A percentile compares a stretch with the other conserved stretches of the same genome.
Conservation (phyloP, 768 basidiomycete species). For the Tulasnella sp. region DNA sequence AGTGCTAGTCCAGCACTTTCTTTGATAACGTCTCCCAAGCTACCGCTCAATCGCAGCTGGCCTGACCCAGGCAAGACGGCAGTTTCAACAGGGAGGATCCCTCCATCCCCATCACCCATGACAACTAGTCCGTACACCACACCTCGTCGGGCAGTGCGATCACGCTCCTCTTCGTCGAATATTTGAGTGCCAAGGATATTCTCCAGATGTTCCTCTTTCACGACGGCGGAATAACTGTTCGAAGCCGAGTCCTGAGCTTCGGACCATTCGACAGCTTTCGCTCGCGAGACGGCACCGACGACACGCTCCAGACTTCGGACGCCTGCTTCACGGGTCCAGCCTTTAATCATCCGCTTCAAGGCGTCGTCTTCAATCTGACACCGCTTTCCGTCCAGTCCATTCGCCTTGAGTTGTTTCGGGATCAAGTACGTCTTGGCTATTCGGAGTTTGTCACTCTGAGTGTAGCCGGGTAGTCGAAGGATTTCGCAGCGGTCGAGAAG, state of each 20-base stretch:
- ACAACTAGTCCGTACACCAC: constrained; percentile 81
- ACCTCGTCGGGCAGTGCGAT: constrained; percentile 60
- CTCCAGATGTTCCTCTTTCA: constrained; percentile 67
- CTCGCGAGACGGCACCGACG: constrained; percentile 78
- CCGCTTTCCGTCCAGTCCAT: constrained; percentile 48
- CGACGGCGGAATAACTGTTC: constrained; percentile 41
- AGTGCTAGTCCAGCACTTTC: constrained; percentile 84
- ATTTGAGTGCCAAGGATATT: constrained; percentile 68
- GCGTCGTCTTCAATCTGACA: constrained; percentile 59
- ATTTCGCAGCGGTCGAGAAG: constrained; percentile 84
- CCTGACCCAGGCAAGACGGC: constrained; percentile 67
- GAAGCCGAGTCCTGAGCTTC: constrained; percentile 31
- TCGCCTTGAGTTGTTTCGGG: constrained; percentile 75
- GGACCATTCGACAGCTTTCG: constrained; percentile 87
- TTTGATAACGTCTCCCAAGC: constrained; percentile 76
- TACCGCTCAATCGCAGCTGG: constrained; percentile 65
- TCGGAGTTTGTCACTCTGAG: constrained; percentile 82
- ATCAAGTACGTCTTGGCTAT: constrained; percentile 81
- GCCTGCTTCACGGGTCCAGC: constrained; percentile 84
- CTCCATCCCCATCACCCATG: constrained; percentile 80
- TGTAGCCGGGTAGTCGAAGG: constrained; percentile 72
- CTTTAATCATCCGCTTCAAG: constrained; percentile 56
- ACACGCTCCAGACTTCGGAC: constrained; percentile 84
- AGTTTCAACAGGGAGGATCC: constrained; percentile 76
- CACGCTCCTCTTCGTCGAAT: constrained; percentile 59